Percentiles rank a stretch among this genome's conserved stretches.
These are phyloP conservation scores for Magnaporthiopsis incrustans DNA, from an alignment of 2,329 filamentous ascomycete species.

Conservation along the genomic window DNA sequence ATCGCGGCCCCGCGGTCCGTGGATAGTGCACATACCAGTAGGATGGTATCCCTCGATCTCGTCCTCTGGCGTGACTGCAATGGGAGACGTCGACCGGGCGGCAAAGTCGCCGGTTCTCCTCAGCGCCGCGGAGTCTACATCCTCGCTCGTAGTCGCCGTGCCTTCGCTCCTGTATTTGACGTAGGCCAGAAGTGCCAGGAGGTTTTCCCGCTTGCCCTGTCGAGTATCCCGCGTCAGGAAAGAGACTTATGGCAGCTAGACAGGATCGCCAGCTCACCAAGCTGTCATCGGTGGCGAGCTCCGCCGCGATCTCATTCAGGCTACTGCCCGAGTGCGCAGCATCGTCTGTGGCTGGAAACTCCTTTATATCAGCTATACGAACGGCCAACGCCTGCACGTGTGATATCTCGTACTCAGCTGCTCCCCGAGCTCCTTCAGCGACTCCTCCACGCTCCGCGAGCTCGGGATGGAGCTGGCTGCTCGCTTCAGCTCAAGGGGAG, in stretches of 20 bases:
- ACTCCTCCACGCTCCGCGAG: neutral
- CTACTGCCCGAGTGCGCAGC: neutral
- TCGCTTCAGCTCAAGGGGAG: neutral
- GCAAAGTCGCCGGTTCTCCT: conserved; percentile 9
- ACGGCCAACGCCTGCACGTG: neutral
- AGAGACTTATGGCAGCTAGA: neutral
- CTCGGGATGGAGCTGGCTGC: neutral
- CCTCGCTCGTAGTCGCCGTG: neutral
- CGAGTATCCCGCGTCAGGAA: neutral
- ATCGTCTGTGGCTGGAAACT: too few species aligned
- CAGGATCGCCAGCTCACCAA: neutral
- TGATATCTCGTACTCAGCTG: neutral
- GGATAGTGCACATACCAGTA: neutral
- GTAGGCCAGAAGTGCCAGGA: conserved; percentile 9
- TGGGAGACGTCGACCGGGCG: conserved; percentile 9
- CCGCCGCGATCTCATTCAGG: neutral
- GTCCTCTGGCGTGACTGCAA: conserved; percentile 5
- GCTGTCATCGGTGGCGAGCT: neutral
- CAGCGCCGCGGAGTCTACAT: neutral
- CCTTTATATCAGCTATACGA: neutral
- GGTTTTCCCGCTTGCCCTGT: conserved; percentile 7
- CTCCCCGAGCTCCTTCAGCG: neutral
- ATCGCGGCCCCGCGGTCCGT: neutral
- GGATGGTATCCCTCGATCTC: conserved; percentile 7
- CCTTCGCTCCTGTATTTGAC: conserved; percentile 1